These are phyloP conservation scores for Wickerhamomyces sp. DNA, from an alignment of 1,139 yeast genomes.

Conservation along the genomic window DNA sequence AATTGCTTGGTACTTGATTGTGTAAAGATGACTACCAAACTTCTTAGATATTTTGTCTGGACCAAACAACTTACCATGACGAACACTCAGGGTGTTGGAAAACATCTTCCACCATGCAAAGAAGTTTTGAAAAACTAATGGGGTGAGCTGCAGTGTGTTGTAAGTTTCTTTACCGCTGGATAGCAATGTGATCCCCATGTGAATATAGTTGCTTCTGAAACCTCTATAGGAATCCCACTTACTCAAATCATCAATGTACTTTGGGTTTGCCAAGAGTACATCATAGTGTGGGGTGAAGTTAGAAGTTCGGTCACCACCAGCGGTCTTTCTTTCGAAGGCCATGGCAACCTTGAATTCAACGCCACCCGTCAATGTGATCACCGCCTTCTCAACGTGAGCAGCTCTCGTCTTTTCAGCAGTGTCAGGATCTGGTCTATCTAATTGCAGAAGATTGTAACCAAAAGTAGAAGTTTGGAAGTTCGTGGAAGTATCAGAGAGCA, in stretches of 20 bases:
- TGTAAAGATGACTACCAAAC: constrained; percentile 72
- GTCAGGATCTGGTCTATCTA: constrained; percentile 17
- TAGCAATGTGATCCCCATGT: constrained; percentile 66
- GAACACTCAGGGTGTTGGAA: constrained; percentile 69
- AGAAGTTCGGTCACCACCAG: constrained; percentile 38
- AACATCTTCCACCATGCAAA: constrained; percentile 81
- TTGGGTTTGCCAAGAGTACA: constrained; percentile 59
- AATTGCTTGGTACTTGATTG: constrained; percentile 74
- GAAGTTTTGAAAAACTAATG: constrained; percentile 62
- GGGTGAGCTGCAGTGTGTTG: constrained; percentile 75
- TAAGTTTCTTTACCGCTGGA: constrained; percentile 44
- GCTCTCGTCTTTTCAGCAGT: constrained; percentile 20
- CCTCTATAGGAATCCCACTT: constrained; percentile 72
- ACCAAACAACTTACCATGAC: constrained; percentile 66
- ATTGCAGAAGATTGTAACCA: constrained; percentile 44
- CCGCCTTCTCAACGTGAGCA: constrained; percentile 42
- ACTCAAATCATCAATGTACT: constrained; percentile 39
- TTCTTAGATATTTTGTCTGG: constrained; percentile 41
- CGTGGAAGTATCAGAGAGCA: constrained; percentile 37
- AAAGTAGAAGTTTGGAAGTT: constrained; percentile 43
- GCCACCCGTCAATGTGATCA: constrained; percentile 56
- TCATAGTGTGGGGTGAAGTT: constrained; percentile 68
- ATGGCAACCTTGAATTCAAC: constrained; percentile 55
- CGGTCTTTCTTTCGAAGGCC: constrained; percentile 44
- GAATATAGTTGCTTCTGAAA: constrained; percentile 74